These are phyloP conservation scores for Sporothrix globosa DNA, from an alignment of 2,329 filamentous ascomycete genomes.

Conservation along the genomic window DNA sequence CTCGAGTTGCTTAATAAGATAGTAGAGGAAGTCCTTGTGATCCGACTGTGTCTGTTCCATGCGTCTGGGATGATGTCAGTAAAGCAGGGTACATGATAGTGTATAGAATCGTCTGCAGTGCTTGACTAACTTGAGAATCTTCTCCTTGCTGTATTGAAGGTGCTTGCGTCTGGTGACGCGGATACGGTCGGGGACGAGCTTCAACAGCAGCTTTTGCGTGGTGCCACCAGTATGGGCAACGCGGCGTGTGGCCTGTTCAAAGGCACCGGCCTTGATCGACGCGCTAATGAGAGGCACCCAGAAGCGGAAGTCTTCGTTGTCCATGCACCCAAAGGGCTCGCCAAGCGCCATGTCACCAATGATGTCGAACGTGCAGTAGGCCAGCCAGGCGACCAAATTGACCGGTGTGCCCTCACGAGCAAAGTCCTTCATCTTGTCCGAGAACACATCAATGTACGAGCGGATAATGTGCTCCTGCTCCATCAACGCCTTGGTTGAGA, in stretches of 20 bases:
- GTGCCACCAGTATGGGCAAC: not conserved
- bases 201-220: conserved; percentile 17
- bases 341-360: conserved; percentile 37
- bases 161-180: conserved; percentile 14
- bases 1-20: conserved; percentile 10
- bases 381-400: conserved; percentile 39
- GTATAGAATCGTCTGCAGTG: not conserved
- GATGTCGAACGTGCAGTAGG: conserved; percentile 38
- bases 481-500: conserved; percentile 40
- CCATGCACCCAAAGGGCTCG: conserved; percentile 35
- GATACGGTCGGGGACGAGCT: conserved; percentile 9
- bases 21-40: conserved; percentile 21
- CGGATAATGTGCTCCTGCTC: conserved; percentile 39
- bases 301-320: conserved; percentile 32
- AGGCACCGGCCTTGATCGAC: conserved; percentile 27
- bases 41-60: conserved; percentile 22
- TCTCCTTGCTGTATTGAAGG: conserved; percentile 22
- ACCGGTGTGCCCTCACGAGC: conserved; percentile 33
- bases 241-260: conserved; percentile 27
- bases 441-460: conserved; percentile 35
- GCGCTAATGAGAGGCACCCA: conserved; percentile 35
- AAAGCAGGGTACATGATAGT: not conserved
- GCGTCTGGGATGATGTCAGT: not conserved
- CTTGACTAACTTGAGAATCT: not conserved
- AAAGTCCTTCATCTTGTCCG: conserved; percentile 35